A percentile compares a stretch with the other conserved stretches of the same genome.
These are phyloP conservation scores for Fusarium decemcellulare DNA, from an alignment of 2,329 filamentous ascomycete species.

Conservation along the genomic window DNA sequence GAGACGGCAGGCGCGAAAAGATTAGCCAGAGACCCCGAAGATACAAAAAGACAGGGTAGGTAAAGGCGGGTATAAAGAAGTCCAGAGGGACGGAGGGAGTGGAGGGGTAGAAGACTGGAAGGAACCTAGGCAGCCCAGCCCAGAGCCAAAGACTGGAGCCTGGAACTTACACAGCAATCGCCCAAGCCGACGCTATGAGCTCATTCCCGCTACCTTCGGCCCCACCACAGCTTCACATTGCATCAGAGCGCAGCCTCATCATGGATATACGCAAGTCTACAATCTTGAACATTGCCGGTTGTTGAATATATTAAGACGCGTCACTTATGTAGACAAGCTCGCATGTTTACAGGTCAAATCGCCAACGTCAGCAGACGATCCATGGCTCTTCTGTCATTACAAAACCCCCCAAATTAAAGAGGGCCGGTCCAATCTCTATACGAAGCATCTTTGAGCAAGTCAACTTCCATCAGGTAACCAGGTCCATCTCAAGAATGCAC, in stretches of 20 bases:
- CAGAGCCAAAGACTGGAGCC: slow-evolving; percentile 1
- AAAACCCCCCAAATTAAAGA: neutral
- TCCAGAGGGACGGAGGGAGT: neutral
- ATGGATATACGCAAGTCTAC: neutral
- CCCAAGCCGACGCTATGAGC: slow-evolving; percentile 36
- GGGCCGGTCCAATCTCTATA: neutral
- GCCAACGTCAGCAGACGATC: neutral
- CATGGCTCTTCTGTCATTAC: slow-evolving; percentile 4
- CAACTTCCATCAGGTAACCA: slow-evolving; percentile 3
- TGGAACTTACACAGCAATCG: slow-evolving; percentile 8
- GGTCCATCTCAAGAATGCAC: slow-evolving; percentile 15
- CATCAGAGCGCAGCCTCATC: slow-evolving; percentile 12
- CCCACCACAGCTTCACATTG: slow-evolving; percentile 39
- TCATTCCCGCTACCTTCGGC: slow-evolving; percentile 33
- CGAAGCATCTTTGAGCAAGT: neutral
- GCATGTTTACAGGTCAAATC: neutral
- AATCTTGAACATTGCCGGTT: neutral
- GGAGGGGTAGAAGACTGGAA: slow-evolving; percentile 1
- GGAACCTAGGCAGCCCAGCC: neutral
- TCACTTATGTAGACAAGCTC: neutral
- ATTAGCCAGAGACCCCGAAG: neutral
- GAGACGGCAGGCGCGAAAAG: neutral
- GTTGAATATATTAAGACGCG: neutral
- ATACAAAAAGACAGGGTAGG: slow-evolving; percentile 1
- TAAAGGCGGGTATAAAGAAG: slow-evolving; percentile 1